phyloP scores from a whole-genome alignment of 768 basidiomycete genomes.

The Auricularia cornea region DNA sequence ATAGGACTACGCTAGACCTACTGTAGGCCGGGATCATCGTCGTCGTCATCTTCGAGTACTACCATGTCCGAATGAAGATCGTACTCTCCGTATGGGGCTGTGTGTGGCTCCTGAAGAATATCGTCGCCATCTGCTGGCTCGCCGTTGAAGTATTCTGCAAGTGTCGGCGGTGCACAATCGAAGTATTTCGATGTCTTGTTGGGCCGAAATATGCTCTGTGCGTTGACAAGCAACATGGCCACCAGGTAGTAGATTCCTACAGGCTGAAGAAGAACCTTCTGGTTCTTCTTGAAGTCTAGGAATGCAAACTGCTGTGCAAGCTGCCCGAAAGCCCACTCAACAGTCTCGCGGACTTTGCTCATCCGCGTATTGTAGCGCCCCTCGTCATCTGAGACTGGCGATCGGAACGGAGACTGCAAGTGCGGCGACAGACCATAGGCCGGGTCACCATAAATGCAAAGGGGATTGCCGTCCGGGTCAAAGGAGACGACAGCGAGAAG shows the following conservation, averaged over 20 bases:
- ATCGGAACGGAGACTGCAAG: conserved; percentile 15
- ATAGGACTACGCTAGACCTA: too few species aligned
- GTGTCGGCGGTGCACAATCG: too few species aligned
- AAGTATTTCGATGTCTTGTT: too few species aligned
- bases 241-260: conserved; percentile 20
- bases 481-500: background rate
- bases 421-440: conserved; percentile 16
- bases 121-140: too few species aligned
- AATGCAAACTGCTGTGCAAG: conserved; percentile 17
- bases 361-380: conserved; percentile 19
- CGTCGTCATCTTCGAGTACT: too few species aligned
- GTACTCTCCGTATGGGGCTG: too few species aligned
- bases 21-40: too few species aligned
- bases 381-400: conserved; percentile 9
- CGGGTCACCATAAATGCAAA: conserved; percentile 19
- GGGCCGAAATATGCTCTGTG: conserved; percentile 21
- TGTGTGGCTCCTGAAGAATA: too few species aligned
- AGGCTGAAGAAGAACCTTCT: conserved; percentile 12
- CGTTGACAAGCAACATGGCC: conserved; percentile 28
- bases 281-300: conserved; percentile 17
- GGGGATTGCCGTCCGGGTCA: conserved; percentile 2
- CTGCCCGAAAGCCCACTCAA: conserved; percentile 23
- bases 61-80: too few species aligned
- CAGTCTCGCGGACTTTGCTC: conserved; percentile 16
- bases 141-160: too few species aligned